Evolutionary conservation across 2,329 filamentous ascomycete species (phyloP).

Genomic region (Ceratocystis papillata): DNA sequence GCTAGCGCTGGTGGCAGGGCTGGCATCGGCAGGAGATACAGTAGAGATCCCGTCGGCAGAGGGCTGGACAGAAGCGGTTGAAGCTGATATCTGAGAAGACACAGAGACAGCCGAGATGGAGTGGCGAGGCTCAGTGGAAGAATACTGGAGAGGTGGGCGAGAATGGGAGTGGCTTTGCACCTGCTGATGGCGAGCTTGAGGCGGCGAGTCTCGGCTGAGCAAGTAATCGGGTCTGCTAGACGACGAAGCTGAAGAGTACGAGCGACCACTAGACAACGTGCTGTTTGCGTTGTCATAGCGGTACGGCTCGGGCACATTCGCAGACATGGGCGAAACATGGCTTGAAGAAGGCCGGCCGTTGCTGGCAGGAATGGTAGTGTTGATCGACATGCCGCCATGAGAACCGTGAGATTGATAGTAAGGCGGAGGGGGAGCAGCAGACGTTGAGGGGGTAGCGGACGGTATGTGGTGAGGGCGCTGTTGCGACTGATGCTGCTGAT

Average conservation of each 20-base stretch:
- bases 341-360: background rate
- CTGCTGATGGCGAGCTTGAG: conserved; percentile 1
- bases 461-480: background rate
- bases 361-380: background rate
- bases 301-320: background rate
- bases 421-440: background rate
- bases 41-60: background rate
- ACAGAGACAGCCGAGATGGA: background rate
- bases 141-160: background rate
- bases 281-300: background rate
- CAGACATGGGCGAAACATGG: conserved; percentile 12
- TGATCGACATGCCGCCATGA: background rate
- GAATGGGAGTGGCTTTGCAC: background rate
- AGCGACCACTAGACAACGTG: background rate
- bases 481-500: background rate
- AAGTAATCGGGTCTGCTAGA: background rate
- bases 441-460: background rate
- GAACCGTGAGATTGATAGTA: conserved; percentile 8
- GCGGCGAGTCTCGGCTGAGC: conserved; percentile 6
- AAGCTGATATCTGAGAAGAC: background rate
- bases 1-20: conserved; percentile 34
- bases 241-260: conserved; percentile 1
- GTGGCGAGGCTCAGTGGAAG: conserved; percentile 8
- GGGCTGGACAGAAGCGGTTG: background rate
- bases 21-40: background rate